A percentile compares a stretch with the other conserved stretches of the same genome.
These are phyloP conservation scores for Citrus trifoliata DNA, from an alignment of 345 rosid species.

Conservation along the genomic window DNA sequence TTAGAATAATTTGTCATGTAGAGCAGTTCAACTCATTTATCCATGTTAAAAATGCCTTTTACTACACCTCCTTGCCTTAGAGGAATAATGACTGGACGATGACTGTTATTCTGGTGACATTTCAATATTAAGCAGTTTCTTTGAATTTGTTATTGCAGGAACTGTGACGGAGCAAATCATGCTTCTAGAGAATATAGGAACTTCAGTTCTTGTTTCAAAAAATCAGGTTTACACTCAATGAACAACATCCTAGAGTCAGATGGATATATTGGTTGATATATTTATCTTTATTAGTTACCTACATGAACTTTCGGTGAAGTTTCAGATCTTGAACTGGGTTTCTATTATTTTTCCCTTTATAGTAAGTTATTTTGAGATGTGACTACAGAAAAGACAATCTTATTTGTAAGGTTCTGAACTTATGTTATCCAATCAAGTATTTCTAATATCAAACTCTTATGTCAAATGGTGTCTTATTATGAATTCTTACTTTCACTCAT, in stretches of 20 bases:
- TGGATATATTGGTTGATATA: neutral
- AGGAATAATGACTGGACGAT: neutral
- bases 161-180: conserved; percentile 83
- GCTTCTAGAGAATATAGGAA: conserved; percentile 98
- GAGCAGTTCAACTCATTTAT: neutral
- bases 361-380: neutral
- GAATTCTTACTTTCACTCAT: neutral
- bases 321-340: neutral
- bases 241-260: neutral
- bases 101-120: neutral
- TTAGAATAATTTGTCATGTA: neutral
- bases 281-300: neutral
- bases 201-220: conserved; percentile 89
- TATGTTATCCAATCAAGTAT: neutral
- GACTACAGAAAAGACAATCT: neutral
- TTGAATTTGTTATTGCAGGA: conserved; percentile 44
- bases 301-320: neutral
- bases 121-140: neutral
- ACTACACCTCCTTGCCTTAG: neutral
- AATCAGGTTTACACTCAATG: conserved; percentile 52
- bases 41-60: neutral
- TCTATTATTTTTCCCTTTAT: neutral
- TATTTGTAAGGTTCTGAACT: neutral
- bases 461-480: neutral
- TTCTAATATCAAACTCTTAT: neutral